Base-by-base conservation (phyloP, 2,329 filamentous ascomycete genomes). In the Cladorrhinum sp. region DNA sequence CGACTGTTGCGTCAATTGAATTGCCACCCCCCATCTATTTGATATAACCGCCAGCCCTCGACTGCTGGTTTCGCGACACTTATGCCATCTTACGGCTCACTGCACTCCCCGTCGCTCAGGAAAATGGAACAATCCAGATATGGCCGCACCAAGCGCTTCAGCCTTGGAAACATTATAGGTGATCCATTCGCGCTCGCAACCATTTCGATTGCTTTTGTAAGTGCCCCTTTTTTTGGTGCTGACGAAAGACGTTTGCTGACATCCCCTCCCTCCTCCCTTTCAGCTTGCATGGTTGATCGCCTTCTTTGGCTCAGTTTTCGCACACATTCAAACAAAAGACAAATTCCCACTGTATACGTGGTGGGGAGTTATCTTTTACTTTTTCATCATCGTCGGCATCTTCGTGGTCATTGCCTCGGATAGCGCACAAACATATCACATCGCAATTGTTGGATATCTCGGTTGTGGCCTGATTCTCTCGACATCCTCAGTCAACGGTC, bases 171-270 rank as follows among this genome's bases (percentile, higher is more conserved):
- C 77, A 92, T 99, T 69, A 83, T 97, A 63, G 95, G 95, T 70
- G 93, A 99, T 77, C 95, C 95, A 5, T 98, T 99, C 76, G 93
- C 93, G 62, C 84, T 99, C 62, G 92, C 93, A 58, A 98, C 95
- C 36, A 86, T 96, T 65, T 97, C 93, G 60, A 97, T 98, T 75
- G 86, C 90, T 65, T 82, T 91, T 72, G 93, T 97, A 85, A 76
- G 92, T 84, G 29, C 48, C 52, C 23, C 41, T 10, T 54, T 29
- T 32, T 41, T 16, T 27, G n/a, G 27, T n/a, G 13, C 24, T 24
- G 25, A 36, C 32, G 32, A 54, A 41, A 16, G 13, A n/a, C 25
- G 18, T 10, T n/a, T 49, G 51, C 62, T 66, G 55, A 65, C 54
- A 36, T 59, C 45, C 57, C 23, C 38, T 6, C n/a, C 25, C 18